Conservation (phyloP, 177 flowering plant genomes). For the Vitis hybrid region DNA sequence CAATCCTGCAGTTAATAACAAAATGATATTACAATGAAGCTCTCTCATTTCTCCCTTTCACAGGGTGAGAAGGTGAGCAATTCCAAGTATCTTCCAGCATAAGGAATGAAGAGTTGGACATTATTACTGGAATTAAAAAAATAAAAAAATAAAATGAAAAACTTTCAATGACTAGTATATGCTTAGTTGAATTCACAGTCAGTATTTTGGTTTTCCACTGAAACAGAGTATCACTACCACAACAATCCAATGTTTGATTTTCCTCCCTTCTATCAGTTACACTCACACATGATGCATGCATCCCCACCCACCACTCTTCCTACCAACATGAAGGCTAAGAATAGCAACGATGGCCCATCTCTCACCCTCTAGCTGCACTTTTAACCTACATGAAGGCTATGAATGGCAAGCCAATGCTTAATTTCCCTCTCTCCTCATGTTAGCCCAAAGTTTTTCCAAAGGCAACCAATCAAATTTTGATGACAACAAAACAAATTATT, state of each 20-base stretch:
- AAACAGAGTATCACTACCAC: neutral
- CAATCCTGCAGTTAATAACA: constrained; percentile 69
- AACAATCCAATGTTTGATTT: neutral
- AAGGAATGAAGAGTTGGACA: neutral
- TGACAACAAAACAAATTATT: no score
- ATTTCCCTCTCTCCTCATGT: no score
- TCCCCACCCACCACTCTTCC: no score
- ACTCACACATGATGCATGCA: no score
- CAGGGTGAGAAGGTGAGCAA: neutral
- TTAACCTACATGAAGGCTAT: no score
- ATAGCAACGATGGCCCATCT: no score
- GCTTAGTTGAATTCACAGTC: neutral
- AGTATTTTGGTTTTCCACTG: neutral
- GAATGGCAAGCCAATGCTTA: no score
- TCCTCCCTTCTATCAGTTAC: no score
- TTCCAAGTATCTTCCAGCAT: neutral
- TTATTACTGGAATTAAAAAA: neutral
- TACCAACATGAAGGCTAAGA: no score
- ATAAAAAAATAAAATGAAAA: neutral
- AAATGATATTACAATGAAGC: neutral
- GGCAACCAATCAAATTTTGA: no score
- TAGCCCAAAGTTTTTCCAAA: no score
- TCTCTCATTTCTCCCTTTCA: neutral
- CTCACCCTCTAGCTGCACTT: no score
- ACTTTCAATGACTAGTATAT: neutral